Conservation (phyloP, 176 grass and related monocot genomes). For the Musa acuminata region DNA sequence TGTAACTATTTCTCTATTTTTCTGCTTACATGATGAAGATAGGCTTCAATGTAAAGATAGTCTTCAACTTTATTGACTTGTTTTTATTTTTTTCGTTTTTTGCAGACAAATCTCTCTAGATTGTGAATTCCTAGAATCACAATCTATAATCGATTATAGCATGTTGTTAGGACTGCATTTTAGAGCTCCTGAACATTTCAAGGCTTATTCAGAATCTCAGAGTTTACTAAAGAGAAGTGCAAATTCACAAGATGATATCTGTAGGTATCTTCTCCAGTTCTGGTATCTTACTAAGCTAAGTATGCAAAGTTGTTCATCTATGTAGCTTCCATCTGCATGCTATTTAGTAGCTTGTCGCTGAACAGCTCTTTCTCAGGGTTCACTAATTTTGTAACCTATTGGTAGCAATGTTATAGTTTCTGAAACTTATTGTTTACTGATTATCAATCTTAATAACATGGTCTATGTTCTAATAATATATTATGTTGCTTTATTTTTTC, state of each 20-base stretch:
- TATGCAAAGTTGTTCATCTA: not conserved
- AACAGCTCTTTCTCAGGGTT: not conserved
- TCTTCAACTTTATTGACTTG: conserved; percentile 3
- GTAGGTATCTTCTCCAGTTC: conserved; percentile 33
- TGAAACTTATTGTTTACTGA: not conserved
- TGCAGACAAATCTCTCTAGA: conserved; percentile 91
- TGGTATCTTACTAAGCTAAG: not conserved
- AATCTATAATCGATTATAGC: conserved; percentile 97
- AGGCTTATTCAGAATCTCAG: conserved; percentile 35
- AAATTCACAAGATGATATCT: conserved; percentile 29
- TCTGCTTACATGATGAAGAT: not conserved
- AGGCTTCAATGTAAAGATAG: not conserved
- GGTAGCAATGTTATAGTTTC: not conserved
- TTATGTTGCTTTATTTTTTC: not conserved
- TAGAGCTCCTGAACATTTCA: conserved; percentile 79
- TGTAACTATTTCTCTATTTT: not conserved
- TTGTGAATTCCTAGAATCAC: conserved; percentile 91
- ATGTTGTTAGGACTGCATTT: conserved; percentile 95
- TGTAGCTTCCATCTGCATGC: not conserved
- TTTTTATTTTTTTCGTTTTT: conserved; percentile 20
- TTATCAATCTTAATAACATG: not conserved
- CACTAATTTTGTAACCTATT: no score
- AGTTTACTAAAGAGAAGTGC: conserved; percentile 28
- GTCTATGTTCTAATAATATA: not conserved
- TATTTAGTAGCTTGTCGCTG: not conserved